Conservation (phyloP, 169 alveolate species). For the Ichthyophthirius multifiliis region DNA sequence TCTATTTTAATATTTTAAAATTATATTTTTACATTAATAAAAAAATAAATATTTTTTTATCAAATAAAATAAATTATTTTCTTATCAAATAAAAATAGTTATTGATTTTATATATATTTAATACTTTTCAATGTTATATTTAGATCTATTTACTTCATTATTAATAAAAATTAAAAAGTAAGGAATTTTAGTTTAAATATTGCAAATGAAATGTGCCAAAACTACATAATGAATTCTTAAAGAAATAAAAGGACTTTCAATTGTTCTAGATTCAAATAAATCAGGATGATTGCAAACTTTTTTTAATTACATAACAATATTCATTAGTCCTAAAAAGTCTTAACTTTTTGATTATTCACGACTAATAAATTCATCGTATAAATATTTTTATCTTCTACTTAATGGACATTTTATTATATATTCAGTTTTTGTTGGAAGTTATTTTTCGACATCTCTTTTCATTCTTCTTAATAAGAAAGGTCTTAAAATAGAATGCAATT, state of each 20-base stretch:
- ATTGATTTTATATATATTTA: too few relatives aligned
- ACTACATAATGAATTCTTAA: neutral
- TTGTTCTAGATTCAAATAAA: constrained; percentile 88
- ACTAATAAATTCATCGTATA: constrained; percentile 97
- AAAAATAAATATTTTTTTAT: too few relatives aligned
- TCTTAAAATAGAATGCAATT: constrained; percentile 95
- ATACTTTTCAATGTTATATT: neutral
- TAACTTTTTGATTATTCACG: constrained; percentile 72
- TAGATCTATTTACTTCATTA: neutral
- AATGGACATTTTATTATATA: constrained; percentile 93
- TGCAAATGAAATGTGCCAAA: neutral
- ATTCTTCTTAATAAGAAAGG: constrained; percentile 97
- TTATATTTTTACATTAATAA: too few relatives aligned
- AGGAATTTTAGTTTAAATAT: neutral
- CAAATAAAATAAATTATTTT: too few relatives aligned
- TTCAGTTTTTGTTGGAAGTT: constrained; percentile 97
- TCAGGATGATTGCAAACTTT: constrained; percentile 99
- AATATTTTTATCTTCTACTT: constrained; percentile 90
- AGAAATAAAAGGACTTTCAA: constrained; percentile 63
- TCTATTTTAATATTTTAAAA: too few relatives aligned
- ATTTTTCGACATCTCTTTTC: constrained; percentile 98
- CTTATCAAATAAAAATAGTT: too few relatives aligned
- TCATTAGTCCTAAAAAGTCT: constrained; percentile 95
- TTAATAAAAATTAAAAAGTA: neutral
- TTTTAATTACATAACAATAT: constrained; percentile 94